Evolutionary conservation across 768 basidiomycete genomes (phyloP).

Genomic region (Lactarius vividus): DNA sequence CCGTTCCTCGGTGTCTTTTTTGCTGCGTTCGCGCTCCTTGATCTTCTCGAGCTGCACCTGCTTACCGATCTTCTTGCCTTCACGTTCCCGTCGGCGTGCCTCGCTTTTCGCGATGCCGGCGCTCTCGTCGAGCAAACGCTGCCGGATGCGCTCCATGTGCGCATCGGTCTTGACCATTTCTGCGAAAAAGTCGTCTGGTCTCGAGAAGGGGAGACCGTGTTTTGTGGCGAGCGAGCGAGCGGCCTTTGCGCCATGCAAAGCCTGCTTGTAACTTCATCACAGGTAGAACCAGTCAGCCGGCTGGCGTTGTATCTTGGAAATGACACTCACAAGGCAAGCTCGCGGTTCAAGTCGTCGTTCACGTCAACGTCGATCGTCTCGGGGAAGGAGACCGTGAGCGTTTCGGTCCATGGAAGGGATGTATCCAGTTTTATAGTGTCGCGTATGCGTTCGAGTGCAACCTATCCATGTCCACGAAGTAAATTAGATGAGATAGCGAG

Average conservation of each 20-base stretch:
- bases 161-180: constrained; percentile 98
- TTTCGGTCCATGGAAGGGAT: constrained; percentile 82
- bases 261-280: constrained; percentile 84
- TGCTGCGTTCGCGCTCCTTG: constrained; percentile 82
- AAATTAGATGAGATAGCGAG: constrained; percentile 2
- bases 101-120: constrained; percentile 90
- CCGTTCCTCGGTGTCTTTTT: constrained; percentile 89
- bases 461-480: constrained; percentile 39
- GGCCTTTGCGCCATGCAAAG: constrained; percentile 74
- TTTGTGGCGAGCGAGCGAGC: constrained; percentile 78
- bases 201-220: constrained; percentile 80
- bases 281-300: constrained; percentile 5
- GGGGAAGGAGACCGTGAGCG: constrained; percentile 68
- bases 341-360: constrained; percentile 87
- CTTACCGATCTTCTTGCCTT: constrained; percentile 98
- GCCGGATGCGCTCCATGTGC: constrained; percentile 97
- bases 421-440: constrained; percentile 72
- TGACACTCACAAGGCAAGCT: constrained; percentile 83
- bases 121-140: constrained; percentile 82
- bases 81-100: constrained; percentile 85
- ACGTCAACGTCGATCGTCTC: constrained; percentile 73
- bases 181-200: constrained; percentile 93
- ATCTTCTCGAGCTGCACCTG: constrained; percentile 95
- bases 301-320: constrained; percentile 21
- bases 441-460: constrained; percentile 77